These are phyloP conservation scores for Phytopythium mirpurense DNA, from an alignment of 352 stramenopile genomes.

Conservation along the genomic window DNA sequence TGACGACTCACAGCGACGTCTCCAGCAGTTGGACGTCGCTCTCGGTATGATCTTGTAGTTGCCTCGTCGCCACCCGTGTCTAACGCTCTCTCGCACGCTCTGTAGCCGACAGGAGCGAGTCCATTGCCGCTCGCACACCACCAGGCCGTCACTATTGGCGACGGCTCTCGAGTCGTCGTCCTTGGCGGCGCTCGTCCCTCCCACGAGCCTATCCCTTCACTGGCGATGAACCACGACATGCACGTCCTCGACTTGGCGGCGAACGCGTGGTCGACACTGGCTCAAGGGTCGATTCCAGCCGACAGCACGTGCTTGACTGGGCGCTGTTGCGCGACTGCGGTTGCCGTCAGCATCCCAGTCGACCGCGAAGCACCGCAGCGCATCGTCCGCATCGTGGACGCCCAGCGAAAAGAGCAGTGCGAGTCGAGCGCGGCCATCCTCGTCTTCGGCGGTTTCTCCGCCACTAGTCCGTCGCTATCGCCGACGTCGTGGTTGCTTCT, in stretches of 20 bases:
- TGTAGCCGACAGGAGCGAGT: constrained; percentile 38
- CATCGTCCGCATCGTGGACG: constrained; percentile 16
- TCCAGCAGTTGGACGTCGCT: constrained; percentile 25
- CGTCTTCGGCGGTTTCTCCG: constrained; percentile 53
- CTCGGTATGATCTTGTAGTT: too few species aligned
- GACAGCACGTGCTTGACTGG: constrained; percentile 13
- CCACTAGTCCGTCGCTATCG: constrained; percentile 15
- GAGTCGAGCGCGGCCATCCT: constrained; percentile 23
- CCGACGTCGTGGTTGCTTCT: constrained; percentile 35
- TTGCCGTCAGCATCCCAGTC: constrained; percentile 29
- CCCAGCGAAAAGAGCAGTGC: constrained; percentile 12
- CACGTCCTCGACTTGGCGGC: constrained; percentile 43
- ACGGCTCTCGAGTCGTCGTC: constrained; percentile 38
- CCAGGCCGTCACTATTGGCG: constrained; percentile 26
- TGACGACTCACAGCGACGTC: constrained; percentile 19
- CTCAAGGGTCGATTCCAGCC: not conserved
- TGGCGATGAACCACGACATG: constrained; percentile 29
- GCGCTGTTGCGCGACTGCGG: constrained; percentile 25
- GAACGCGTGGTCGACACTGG: constrained; percentile 38
- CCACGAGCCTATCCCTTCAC: not conserved
- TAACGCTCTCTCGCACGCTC: not conserved
- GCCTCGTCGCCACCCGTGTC: not conserved
- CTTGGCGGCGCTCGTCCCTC: constrained; percentile 30
- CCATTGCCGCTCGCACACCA: constrained; percentile 51
- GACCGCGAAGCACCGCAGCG: constrained; percentile 13